These are phyloP conservation scores for Pythium aquatile DNA, from an alignment of 352 stramenopile species.

Conservation along the genomic window DNA sequence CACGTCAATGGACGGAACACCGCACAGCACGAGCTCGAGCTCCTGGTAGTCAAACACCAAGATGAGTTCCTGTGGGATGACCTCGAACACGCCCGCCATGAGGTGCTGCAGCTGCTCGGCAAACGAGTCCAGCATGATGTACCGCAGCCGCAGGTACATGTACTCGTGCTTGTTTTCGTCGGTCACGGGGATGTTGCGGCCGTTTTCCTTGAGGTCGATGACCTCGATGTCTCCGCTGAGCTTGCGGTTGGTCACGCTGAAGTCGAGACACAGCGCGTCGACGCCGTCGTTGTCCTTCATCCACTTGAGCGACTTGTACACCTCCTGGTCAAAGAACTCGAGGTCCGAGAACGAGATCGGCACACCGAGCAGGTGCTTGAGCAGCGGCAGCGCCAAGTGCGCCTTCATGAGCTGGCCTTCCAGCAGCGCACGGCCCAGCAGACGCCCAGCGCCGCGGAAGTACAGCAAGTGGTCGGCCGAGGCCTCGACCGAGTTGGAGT, in stretches of 20 bases:
- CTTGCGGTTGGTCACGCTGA: slow-evolving; percentile 80
- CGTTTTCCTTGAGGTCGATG: slow-evolving; percentile 83
- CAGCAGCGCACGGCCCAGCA: slow-evolving; percentile 95
- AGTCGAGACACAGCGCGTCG: slow-evolving; percentile 75
- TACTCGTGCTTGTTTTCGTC: slow-evolving; percentile 98
- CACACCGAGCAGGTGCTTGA: slow-evolving; percentile 83
- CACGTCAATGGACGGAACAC: slow-evolving; percentile 77
- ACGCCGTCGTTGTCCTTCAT: slow-evolving; percentile 84
- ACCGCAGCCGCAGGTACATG: slow-evolving; percentile 93
- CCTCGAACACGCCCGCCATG: slow-evolving; percentile 95
- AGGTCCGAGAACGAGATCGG: slow-evolving; percentile 89
- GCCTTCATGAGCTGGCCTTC: slow-evolving; percentile 93
- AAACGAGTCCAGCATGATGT: slow-evolving; percentile 95
- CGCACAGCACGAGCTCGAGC: slow-evolving; percentile 78
- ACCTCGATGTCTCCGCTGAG: slow-evolving; percentile 72
- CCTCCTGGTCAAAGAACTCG: slow-evolving; percentile 87
- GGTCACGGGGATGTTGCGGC: slow-evolving; percentile 85
- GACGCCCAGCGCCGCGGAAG: slow-evolving; percentile 93
- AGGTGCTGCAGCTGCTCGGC: slow-evolving; percentile 91
- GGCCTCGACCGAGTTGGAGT: slow-evolving; percentile 77
- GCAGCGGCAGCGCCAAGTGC: slow-evolving; percentile 79
- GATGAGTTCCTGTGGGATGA: slow-evolving; percentile 91
- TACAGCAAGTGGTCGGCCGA: slow-evolving; percentile 96
- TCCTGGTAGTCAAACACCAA: slow-evolving; percentile 85
- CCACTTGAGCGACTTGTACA: slow-evolving; percentile 81